Evolutionary conservation across 2,329 filamentous ascomycete genomes (phyloP), one percentile per base, ranked within the genome.

Genomic region (Ophiosphaerella korrae): DNA sequence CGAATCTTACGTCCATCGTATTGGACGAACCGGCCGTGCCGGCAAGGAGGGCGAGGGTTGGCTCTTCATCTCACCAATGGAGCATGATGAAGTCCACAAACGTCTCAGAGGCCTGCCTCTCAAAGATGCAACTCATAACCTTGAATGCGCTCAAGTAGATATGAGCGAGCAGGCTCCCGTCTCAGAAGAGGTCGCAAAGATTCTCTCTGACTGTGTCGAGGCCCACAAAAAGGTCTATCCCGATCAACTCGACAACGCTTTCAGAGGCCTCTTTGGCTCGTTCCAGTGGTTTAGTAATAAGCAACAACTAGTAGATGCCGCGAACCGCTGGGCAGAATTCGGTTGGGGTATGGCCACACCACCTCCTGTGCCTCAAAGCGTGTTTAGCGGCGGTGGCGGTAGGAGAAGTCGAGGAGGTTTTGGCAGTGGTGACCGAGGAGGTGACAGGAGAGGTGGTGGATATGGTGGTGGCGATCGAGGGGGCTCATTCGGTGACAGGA

Each of bases 1-100:
- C 31, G 78, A 81, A 18, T 74, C 77, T 33, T 82, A 82, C 66
- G 76, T 82, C 42, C 79, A 82, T 58, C 78, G 79, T 48, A 71
- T 82, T 40, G 79, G 79, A 31, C 79, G 79, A 49, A 82, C 79
- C 8, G 79, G 73, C 48, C 87, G 90, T 65, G 89, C 89, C 24
- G 84, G 86, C 54, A 89, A 89, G 71, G 79, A 84, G 60, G 89
- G 89, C 38, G 79, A 89, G 65, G 88, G 87, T 49, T 90, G 84
- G 80, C 72, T 92, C 31, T 72, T 93, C 40, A 56, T 90, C 1
- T 77, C 84, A 1, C 72, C 83, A 9, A 65, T 78, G 12, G 86
- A 90, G 61, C 68, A 80, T 6, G 14, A 57, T 0, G 70, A 75
- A 38, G 77, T 83, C 3, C 78, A 82, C 38, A 62, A 66, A 8